A percentile compares a stretch with the other conserved stretches of the same genome.
phyloP scores from a whole-genome alignment of 352 stramenopile genomes.

The Ophiocytium majus region DNA sequence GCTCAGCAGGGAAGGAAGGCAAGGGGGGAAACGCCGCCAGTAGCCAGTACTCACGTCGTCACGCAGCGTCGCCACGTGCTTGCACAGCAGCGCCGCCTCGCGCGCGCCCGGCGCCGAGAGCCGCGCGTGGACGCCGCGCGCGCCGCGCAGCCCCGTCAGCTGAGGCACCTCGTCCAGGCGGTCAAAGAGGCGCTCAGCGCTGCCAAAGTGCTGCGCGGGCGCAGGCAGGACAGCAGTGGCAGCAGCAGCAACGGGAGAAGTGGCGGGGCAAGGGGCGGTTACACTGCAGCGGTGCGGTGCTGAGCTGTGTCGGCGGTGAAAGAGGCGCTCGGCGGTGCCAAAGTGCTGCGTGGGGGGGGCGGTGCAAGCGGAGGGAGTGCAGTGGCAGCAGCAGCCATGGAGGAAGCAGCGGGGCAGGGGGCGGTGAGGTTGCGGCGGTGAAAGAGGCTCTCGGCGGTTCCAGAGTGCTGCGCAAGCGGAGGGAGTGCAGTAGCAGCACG shows the following conservation, averaged over 20 bases:
- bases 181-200: slow-evolving; percentile 38
- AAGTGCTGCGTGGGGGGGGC: slow-evolving; percentile 40
- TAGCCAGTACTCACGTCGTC: not conserved
- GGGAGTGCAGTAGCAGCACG: too few species aligned
- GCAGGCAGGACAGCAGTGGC: too few species aligned
- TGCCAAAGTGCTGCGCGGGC: slow-evolving; percentile 41
- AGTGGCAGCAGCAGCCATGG: too few species aligned
- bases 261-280: too few species aligned
- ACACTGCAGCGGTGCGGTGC: too few species aligned
- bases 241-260: too few species aligned
- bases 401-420: too few species aligned
- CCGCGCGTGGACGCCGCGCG: not conserved
- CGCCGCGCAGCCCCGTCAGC: not conserved
- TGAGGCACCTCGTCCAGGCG: slow-evolving; percentile 19
- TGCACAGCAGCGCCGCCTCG: slow-evolving; percentile 5
- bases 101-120: not conserved
- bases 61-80: slow-evolving; percentile 9
- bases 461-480: too few species aligned
- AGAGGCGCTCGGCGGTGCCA: slow-evolving; percentile 39
- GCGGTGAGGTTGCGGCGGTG: too few species aligned
- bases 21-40: not conserved
- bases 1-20: not conserved
- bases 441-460: slow-evolving; percentile 43
- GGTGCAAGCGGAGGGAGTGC: too few species aligned
- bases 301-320: too few species aligned